Percentiles rank a stretch among this genome's conserved stretches.
These are phyloP conservation scores for Oehlia diaphana DNA, from an alignment of 192 early-diverging fungal species.

Conservation along the genomic window DNA sequence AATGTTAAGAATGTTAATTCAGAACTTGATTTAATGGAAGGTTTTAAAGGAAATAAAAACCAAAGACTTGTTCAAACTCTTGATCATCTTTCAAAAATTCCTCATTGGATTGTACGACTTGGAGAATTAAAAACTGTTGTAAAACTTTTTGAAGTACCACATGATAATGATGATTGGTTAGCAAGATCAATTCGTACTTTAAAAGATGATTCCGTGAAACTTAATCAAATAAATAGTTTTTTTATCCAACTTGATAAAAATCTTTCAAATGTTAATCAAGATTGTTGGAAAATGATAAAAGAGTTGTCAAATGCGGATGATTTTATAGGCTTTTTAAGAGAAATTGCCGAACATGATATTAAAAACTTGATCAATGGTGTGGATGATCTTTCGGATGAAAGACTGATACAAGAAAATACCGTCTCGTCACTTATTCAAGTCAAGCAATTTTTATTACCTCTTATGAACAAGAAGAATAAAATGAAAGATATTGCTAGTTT, in stretches of 20 bases:
- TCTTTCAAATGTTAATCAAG: neutral
- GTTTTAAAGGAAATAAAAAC: too few relatives aligned
- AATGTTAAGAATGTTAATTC: neutral
- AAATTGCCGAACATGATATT: conserved; percentile 19
- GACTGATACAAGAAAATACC: conserved; percentile 26
- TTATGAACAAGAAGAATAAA: neutral
- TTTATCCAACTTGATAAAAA: neutral
- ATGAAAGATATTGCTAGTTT: neutral
- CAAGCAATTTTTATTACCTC: conserved; percentile 24
- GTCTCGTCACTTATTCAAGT: conserved; percentile 28
- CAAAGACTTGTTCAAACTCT: neutral
- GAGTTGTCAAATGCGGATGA: neutral
- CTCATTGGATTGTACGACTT: neutral
- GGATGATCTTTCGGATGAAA: conserved; percentile 32
- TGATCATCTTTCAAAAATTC: conserved; percentile 6
- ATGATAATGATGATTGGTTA: neutral
- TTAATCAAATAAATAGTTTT: neutral
- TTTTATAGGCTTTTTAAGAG: neutral
- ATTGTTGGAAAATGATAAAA: neutral
- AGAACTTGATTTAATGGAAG: conserved; percentile 17
- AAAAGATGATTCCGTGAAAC: neutral
- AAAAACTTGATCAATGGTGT: conserved; percentile 34
- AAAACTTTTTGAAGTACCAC: neutral
- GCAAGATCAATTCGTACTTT: neutral
- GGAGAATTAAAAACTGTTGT: neutral